phyloP scores from a whole-genome alignment of 768 basidiomycete species.

The Leccinellum rugosiceps region DNA sequence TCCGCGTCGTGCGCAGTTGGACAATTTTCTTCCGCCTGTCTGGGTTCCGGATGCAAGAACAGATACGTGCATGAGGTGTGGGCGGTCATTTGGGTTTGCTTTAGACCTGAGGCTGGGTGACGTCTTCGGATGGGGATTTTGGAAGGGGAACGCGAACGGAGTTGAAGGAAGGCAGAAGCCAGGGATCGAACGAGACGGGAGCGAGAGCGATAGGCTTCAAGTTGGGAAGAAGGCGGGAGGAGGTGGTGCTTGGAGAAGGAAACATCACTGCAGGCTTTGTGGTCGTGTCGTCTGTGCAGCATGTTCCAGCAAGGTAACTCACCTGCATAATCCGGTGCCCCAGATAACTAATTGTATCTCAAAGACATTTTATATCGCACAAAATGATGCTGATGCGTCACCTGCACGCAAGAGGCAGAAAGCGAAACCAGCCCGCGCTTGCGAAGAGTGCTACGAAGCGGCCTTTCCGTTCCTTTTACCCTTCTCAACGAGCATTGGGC shows the following conservation, averaged over 20 bases:
- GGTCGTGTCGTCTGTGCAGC: conserved; percentile 81
- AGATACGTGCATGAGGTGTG: conserved; percentile 84
- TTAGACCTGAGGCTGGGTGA: conserved; percentile 25
- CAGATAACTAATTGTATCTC: not conserved
- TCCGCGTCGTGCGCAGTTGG: conserved; percentile 26
- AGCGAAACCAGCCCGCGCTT: conserved; percentile 71
- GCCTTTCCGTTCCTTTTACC: conserved; percentile 61
- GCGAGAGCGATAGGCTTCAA: conserved; percentile 5
- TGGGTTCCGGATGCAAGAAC: conserved; percentile 90
- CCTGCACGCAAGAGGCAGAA: conserved; percentile 38
- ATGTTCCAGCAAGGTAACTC: conserved; percentile 73
- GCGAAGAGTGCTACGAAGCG: conserved; percentile 81
- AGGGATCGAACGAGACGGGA: conserved; percentile 5
- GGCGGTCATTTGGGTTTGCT: conserved; percentile 60
- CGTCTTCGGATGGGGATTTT: conserved; percentile 27
- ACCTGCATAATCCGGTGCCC: not conserved
- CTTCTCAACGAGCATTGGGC: not conserved
- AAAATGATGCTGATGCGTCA: conserved; percentile 35
- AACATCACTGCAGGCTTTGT: conserved; percentile 87
- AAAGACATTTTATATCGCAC: conserved; percentile 79
- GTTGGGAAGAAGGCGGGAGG: conserved; percentile 10
- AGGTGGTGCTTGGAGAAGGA: conserved; percentile 44
- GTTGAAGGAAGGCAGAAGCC: conserved; percentile 13
- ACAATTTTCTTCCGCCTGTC: conserved; percentile 80
- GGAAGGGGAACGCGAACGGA: conserved; percentile 38